Evolutionary conservation across 106 monocot genomes (phyloP).

Genomic region (Triglochin maritima): DNA sequence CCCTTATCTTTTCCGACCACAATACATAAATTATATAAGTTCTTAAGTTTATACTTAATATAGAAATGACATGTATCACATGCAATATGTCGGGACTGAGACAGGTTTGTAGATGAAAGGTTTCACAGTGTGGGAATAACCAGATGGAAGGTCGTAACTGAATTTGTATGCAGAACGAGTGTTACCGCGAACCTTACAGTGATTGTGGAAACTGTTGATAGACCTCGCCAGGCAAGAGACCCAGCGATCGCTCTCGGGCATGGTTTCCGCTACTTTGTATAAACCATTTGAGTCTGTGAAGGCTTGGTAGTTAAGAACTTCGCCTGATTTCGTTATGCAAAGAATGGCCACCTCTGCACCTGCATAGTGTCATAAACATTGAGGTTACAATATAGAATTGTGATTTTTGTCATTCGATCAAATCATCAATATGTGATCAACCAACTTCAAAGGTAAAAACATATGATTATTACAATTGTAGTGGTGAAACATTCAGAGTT

Average conservation of each 20-base stretch:
- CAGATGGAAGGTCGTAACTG: constrained; percentile 27
- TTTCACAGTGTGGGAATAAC: constrained; percentile 21
- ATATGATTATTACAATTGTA: too few relatives aligned
- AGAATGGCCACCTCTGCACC: constrained; percentile 86
- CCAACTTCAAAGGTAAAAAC: too few relatives aligned
- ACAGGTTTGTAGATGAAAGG: constrained; percentile 35
- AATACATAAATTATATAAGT: too few relatives aligned
- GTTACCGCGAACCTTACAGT: constrained; percentile 18
- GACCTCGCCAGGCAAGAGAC: constrained; percentile 34
- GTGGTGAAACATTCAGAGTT: too few relatives aligned
- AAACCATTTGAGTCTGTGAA: constrained; percentile 67
- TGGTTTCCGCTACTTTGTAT: constrained; percentile 71
- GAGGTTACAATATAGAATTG: not conserved
- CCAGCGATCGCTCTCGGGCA: constrained; percentile 78
- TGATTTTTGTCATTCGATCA: too few relatives aligned
- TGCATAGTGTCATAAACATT: constrained; percentile 7
- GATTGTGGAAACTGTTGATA: constrained; percentile 23
- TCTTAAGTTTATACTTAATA: not conserved
- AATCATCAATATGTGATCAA: too few relatives aligned
- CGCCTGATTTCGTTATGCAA: constrained; percentile 83
- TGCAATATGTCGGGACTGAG: constrained; percentile 21
- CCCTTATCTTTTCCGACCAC: too few relatives aligned
- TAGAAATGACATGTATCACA: not conserved
- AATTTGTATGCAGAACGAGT: constrained; percentile 12
- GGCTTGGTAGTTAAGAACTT: constrained; percentile 82